Base-by-base conservation (phyloP, 164 flowering plant species). In the Vitis rupestris region DNA sequence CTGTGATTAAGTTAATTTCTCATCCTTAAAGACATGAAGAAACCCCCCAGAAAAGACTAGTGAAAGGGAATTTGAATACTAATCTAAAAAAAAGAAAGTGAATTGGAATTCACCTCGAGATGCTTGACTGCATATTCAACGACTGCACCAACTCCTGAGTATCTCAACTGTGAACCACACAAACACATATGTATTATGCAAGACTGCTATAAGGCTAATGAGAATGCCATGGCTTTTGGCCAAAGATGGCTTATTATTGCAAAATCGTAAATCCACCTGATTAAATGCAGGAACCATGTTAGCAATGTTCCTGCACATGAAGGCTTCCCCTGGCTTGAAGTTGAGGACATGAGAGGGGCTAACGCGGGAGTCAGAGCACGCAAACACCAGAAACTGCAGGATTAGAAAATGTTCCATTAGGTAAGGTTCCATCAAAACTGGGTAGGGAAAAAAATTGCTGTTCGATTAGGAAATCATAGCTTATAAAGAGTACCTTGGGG, bases 111-210 rank as follows among this genome's bases (percentile, higher is more conserved):
- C 27, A 23, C 97, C 88, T 84, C 73, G 37, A 91, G 97, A 71
- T 72, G 80, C 52, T 72, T 61, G 15, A 89, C 90, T 0, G 92
- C 91, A 68, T 85, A 91, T 75, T 91, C 94, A 47, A 91, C 76
- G 9, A 84, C 83, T 47, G 97, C 82, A 12, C 97, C 97, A 69
- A 81, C 79, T 50, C 89, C 90, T 11, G 86, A 12, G 76, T 88
- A 77, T 68, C 60, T 86, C 10, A 61, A 47, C 96, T 88, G 86
- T 68, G 30, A 13, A 8, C 15, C 15, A 23, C 27, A 23, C 27
- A 23, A 23, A 23, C 27, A 23, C n/a, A 19, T 19, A 19, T 54
- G 9, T 53, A 27, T 27, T 8, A 13, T 14, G 27, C 29, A 15
- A 50, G 37, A 19, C 27, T 23, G 27, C 27, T 23, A 23, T 23